Percentiles rank a stretch among this genome's conserved stretches.
Conservation (phyloP, 441 rosid genomes). For the Corymbia citriodora region DNA sequence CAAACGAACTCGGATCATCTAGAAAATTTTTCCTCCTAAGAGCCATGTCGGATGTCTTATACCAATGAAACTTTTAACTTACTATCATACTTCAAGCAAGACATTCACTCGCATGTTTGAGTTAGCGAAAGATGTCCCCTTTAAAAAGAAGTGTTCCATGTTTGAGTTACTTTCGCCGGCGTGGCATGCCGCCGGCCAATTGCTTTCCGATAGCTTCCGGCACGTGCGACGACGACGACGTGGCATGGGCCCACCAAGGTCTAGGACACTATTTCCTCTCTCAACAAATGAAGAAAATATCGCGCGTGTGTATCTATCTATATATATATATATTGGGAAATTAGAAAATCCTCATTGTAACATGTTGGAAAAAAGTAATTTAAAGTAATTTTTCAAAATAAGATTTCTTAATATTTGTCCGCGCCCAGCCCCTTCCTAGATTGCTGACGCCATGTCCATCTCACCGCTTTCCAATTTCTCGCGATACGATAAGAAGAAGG, state of each 20-base stretch:
- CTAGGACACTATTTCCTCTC: background rate
- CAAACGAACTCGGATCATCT: background rate
- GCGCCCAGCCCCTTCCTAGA: background rate
- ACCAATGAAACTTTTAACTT: too few species aligned
- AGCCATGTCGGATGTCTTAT: background rate
- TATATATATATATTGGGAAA: background rate
- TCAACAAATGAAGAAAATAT: background rate
- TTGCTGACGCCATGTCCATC: background rate
- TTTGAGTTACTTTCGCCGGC: too few species aligned
- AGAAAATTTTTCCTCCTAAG: background rate
- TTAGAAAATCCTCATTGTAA: background rate
- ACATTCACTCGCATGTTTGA: background rate
- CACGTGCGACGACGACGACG: background rate
- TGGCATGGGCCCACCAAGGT: background rate
- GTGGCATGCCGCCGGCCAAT: background rate
- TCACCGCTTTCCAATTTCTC: background rate
- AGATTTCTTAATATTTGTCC: background rate
- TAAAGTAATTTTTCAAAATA: background rate
- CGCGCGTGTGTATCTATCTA: background rate
- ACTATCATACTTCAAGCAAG: background rate
- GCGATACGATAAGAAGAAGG: background rate
- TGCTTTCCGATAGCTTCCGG: rapidly evolving
- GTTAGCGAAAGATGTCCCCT: rapidly evolving
- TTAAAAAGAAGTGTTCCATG: background rate
- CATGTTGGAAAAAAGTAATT: background rate